phyloP scores from a whole-genome alignment of 179 eudicot species.

The Gypsophila paniculata region DNA sequence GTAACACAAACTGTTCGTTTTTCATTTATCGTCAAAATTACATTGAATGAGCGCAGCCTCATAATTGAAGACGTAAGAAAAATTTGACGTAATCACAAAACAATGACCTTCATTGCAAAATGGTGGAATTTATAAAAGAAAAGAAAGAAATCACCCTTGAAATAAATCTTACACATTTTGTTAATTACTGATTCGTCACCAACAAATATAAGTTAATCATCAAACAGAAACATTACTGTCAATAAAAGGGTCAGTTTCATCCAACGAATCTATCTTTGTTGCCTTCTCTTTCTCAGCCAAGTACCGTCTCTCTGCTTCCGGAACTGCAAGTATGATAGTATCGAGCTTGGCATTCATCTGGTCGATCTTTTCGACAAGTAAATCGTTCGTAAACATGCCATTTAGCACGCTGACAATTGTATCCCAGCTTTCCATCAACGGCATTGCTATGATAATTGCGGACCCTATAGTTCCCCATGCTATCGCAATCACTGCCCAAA shows the following conservation, averaged over 20 bases:
- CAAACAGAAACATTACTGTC: slow-evolving; percentile 9
- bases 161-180: background rate
- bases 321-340: slow-evolving; percentile 49
- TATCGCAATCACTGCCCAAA: slow-evolving; percentile 79
- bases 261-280: slow-evolving; percentile 43
- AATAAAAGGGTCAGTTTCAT: slow-evolving; percentile 16
- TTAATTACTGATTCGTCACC: background rate
- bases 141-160: background rate
- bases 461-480: slow-evolving; percentile 94
- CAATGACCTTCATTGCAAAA: slow-evolving; percentile 10
- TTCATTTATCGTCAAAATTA: too few relatives aligned
- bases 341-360: slow-evolving; percentile 55
- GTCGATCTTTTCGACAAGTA: slow-evolving; percentile 57
- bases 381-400: slow-evolving; percentile 75
- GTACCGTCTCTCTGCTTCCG: slow-evolving; percentile 65
- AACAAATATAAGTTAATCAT: background rate
- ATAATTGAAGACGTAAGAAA: too few relatives aligned
- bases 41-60: too few relatives aligned
- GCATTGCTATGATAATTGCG: slow-evolving; percentile 65
- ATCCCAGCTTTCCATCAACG: slow-evolving; percentile 76
- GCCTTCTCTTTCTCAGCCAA: slow-evolving; percentile 60
- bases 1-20: too few relatives aligned
- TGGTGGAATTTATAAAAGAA: background rate
- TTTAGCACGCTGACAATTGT: slow-evolving; percentile 52
- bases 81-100: background rate